These are phyloP conservation scores for Hanseniaspora guilliermondii DNA, from an alignment of 805 yeast genomes.

Conservation along the genomic window DNA sequence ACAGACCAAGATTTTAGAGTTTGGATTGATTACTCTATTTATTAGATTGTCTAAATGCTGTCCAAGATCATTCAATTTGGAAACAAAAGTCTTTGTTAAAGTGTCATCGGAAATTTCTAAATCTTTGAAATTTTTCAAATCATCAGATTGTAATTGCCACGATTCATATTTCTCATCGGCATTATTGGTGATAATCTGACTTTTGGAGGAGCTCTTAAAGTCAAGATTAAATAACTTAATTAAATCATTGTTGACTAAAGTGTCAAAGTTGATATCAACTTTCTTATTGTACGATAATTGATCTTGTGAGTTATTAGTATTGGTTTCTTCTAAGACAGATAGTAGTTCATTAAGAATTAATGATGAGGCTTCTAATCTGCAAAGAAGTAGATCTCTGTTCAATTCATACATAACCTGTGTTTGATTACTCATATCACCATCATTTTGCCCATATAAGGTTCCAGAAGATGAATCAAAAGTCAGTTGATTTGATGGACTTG, in stretches of 20 bases:
- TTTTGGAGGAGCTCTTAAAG: slow-evolving; percentile 4
- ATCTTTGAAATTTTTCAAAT: slow-evolving; percentile 9
- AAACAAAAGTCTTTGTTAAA: neutral
- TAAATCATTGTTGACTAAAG: neutral
- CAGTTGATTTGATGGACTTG: neutral
- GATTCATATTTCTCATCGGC: neutral
- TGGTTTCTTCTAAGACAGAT: neutral
- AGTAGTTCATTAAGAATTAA: neutral
- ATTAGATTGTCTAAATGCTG: slow-evolving; percentile 60
- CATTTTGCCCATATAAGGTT: neutral
- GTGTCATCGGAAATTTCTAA: slow-evolving; percentile 9
- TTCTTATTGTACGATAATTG: neutral
- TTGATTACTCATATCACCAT: neutral
- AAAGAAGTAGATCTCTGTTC: slow-evolving; percentile 8
- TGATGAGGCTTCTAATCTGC: slow-evolving; percentile 2
- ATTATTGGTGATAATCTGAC: neutral
- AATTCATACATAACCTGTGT: slow-evolving; percentile 9
- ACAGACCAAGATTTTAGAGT: slow-evolving; percentile 88
- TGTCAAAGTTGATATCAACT: neutral
- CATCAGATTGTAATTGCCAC: neutral
- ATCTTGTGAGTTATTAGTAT: neutral
- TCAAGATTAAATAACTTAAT: slow-evolving; percentile 1
- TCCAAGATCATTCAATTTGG: slow-evolving; percentile 43
- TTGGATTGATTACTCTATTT: slow-evolving; percentile 78
- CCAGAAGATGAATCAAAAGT: slow-evolving; percentile 9